Evolutionary conservation across 345 rosid genomes (phyloP).

Genomic region (Lenwebbia sp.): DNA sequence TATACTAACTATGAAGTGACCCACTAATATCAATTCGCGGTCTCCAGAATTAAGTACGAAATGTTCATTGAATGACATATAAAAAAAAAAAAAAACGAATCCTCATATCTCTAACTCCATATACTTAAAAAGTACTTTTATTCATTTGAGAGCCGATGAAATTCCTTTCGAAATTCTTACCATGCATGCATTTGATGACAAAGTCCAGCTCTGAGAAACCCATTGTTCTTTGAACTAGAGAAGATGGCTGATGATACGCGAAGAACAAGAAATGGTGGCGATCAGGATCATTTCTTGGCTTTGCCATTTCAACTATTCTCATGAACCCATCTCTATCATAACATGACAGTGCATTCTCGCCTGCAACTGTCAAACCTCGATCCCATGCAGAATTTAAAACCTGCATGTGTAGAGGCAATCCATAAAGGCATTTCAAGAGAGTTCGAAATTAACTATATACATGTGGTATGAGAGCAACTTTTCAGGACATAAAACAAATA

Average conservation of each 20-base stretch:
- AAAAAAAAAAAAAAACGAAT: not conserved
- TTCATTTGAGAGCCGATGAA: not conserved
- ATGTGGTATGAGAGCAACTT: not conserved
- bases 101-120: not conserved
- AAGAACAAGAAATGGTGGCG: conserved; percentile 59
- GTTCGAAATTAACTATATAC: not conserved
- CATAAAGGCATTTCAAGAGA: not conserved
- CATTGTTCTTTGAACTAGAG: conserved; percentile 55
- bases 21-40: not conserved
- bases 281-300: conserved; percentile 86
- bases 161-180: conserved; percentile 10
- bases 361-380: conserved; percentile 49
- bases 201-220: conserved; percentile 72
- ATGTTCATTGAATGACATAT: not conserved
- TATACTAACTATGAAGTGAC: not conserved
- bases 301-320: conserved; percentile 74
- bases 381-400: conserved; percentile 89
- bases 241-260: conserved; percentile 70
- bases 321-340: conserved; percentile 60
- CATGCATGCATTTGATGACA: conserved; percentile 79
- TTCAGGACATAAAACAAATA: not conserved
- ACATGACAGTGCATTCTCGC: conserved; percentile 63
- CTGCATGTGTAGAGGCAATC: conserved; percentile 23
- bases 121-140: not conserved
- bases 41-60: not conserved